Base-by-base conservation (phyloP, 1,284 basidiomycete genomes). In the Cutaneotrichosporon dermatis region DNA sequence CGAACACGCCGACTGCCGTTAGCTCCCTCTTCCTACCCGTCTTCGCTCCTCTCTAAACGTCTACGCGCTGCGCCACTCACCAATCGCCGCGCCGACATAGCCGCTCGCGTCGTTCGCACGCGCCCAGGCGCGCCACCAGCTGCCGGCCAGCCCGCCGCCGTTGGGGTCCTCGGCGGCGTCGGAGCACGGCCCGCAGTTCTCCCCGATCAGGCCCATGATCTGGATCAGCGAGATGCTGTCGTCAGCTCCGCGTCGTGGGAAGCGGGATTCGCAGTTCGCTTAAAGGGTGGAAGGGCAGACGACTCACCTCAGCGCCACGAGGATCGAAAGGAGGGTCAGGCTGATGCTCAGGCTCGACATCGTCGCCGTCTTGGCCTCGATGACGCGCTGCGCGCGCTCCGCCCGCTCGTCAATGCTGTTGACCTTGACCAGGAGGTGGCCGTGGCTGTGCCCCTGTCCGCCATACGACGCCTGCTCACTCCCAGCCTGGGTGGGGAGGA, bases 111-210 rank as follows among this genome's bases (percentile, higher is more conserved):
- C 85, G 66, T 87, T 89, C n/a, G 89, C 89, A 58, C 76, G 80
- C 0, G 82, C 86, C 89, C 90, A 92, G 0, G 79, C 85, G 69
- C 88, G 80, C 92, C 91, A 94, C 91, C 91, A 94, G 39, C 81
- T 79, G 0, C 90, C 90, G 0, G 86, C 85, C 2, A 92, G 76
- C 0, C 89, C 89, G 3, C 87, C 86, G 3, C 88, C 87, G 65
- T 85, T 81, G 35, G 84, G 79, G 8, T 83, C 85, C 35, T 87
- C 82, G 0, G 88, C 88, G 0, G 88, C 87, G 6, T 79, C 80
- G 42, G 76, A 75, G 70, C 90, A 93, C 37, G 74, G 69, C 0
- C 70, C 65, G 69, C 91, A 94, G 56, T 88, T 82, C 15, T 87
- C 85, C 6, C 87, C 89, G 51, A 93, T 87, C 34, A 93, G 77